phyloP scores from a whole-genome alignment of 495 filamentous ascomycete species.

The Astrothelium macrocarpum region DNA sequence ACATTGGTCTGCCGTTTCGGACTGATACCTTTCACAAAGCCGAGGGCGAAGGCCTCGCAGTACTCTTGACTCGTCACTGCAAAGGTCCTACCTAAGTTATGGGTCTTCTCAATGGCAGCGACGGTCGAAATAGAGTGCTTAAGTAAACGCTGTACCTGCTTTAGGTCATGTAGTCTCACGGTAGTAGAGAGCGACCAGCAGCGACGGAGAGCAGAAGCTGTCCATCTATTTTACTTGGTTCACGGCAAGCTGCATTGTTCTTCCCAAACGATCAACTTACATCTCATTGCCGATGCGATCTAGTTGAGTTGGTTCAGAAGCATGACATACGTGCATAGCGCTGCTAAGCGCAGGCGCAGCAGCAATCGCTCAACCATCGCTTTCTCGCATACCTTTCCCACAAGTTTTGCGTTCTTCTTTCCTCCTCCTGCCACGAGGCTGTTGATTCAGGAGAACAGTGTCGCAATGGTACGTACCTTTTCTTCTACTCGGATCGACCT shows the following conservation, averaged over 20 bases:
- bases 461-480: no score
- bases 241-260: not conserved
- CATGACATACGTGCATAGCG: not conserved
- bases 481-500: not conserved
- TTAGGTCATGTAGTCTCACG: not conserved
- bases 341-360: not conserved
- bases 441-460: no score
- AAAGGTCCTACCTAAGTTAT: no score
- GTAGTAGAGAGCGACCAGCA: not conserved
- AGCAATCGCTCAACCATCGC: not conserved
- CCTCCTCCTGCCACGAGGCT: no score
- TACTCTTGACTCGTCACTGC: no score
- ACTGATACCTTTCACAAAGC: no score
- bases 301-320: not conserved
- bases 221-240: not conserved
- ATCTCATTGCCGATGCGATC: not conserved
- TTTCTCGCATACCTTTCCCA: not conserved
- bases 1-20: no score
- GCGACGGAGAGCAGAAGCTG: not conserved
- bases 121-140: conserved; percentile 4
- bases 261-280: not conserved
- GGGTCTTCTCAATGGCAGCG: not conserved
- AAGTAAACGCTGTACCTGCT: conserved; percentile 3
- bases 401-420: not conserved
- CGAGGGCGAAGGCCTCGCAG: no score